Evolutionary conservation across 2,329 filamentous ascomycete species (phyloP), one percentile per base, ranked within the genome.

Genomic region (Xylariaceae sp.): DNA sequence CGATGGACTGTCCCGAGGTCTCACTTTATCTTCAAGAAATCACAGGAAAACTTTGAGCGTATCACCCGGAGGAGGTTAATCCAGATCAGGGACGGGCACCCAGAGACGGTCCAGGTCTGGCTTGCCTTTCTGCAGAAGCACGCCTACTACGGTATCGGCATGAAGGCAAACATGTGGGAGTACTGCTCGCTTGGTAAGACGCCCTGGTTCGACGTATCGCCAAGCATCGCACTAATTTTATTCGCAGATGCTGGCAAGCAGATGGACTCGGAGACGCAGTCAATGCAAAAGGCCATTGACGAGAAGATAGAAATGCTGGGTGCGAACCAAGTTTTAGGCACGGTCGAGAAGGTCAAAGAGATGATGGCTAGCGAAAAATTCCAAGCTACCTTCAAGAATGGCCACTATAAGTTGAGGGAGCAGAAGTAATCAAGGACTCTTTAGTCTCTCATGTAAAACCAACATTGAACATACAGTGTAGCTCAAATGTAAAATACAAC

Each of bases 151-250:
- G 94, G 94, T n/a, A 86, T 97, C 38, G 94, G 94, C 62, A 95
- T 99, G 90, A 99, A 99, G 78, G 94, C 94, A 46, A 96, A 99
- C 67, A 81, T 97, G 44, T 99, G 88, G 84, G 89, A 96, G 66
- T 91, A 89, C 69, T 83, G 87, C 62, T 79, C 80, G 49, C 66
- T 91, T 51, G 85, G 87, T 87, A 78, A 55, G 71, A 66, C 42
- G 42, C 52, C 27, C 40, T 44, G 6, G 2, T 22, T 17, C 11
- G 7, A 18, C 7, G 1, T 15, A 15, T 36, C 15, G 5, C 2
- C 11, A n/a, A 14, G 9, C 17, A 22, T 32, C 9, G 7, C 14
- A 17, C 54, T 54, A 50, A 55, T 43, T 12, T 47, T 62, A 40
- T 44, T 42, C 36, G 39, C 56, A 82, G 80, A 70, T 53, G 73